phyloP scores from a whole-genome alignment of 2,329 filamentous ascomycete genomes.

The Pyricularia grisea region DNA sequence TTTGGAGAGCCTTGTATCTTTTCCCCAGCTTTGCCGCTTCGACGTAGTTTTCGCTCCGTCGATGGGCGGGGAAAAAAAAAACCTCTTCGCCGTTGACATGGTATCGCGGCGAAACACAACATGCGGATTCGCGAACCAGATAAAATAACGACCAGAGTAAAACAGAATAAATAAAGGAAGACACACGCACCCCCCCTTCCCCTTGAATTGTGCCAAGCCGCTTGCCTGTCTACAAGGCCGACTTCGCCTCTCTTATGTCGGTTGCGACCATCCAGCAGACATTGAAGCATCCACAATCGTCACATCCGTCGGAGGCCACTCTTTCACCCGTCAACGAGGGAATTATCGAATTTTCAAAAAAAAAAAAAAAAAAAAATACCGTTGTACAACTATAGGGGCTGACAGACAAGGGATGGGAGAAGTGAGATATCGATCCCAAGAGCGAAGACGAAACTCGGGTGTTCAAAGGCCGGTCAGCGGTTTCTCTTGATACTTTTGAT shows the following conservation, averaged over 20 bases:
- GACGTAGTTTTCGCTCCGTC: neutral
- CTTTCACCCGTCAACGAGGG: neutral
- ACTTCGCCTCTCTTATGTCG: neutral
- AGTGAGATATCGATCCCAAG: too few relatives aligned
- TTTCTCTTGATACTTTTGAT: too few relatives aligned
- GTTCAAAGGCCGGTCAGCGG: too few relatives aligned
- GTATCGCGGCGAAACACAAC: neutral
- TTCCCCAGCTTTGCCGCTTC: neutral
- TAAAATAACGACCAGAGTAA: neutral
- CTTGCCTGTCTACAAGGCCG: neutral
- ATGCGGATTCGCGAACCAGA: neutral
- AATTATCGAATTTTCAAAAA: neutral
- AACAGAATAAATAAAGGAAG: neutral
- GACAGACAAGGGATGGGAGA: too few relatives aligned
- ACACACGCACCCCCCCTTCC: neutral
- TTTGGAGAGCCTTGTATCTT: neutral
- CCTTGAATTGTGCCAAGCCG: neutral
- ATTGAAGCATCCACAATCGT: neutral
- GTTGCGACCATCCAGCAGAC: neutral
- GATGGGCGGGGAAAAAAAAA: neutral
- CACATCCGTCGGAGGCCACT: neutral
- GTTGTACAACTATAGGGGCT: too few relatives aligned
- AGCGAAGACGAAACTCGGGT: too few relatives aligned
- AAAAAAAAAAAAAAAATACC: too few relatives aligned
- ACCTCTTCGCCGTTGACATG: neutral